phyloP scores from a whole-genome alignment of 495 filamentous ascomycete species.

The Bombardia bombarda region DNA sequence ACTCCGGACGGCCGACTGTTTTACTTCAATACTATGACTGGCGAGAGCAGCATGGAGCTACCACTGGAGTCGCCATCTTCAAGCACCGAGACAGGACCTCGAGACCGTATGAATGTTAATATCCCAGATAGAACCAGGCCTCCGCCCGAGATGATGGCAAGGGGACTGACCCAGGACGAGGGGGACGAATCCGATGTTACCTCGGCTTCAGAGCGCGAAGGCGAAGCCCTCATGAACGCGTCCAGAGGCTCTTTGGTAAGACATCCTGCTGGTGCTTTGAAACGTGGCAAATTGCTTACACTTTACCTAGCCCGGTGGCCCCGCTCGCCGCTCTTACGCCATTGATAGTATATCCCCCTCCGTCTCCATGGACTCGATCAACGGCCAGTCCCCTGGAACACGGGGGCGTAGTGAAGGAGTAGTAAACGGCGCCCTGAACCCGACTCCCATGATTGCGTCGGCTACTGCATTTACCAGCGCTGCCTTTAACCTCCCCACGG shows the following conservation, averaged over 20 bases:
- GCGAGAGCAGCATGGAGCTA: slow-evolving; percentile 85
- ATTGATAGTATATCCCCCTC: slow-evolving; percentile 76
- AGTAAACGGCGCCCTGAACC: slow-evolving; percentile 36
- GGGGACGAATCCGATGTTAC: slow-evolving; percentile 68
- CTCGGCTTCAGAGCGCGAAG: slow-evolving; percentile 82
- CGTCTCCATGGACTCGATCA: slow-evolving; percentile 86
- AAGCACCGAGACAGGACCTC: slow-evolving; percentile 72
- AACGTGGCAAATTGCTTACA: slow-evolving; percentile 10
- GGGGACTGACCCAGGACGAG: slow-evolving; percentile 75
- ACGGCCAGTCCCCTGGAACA: slow-evolving; percentile 44
- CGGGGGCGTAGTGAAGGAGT: slow-evolving; percentile 39
- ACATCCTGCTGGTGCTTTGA: too few species aligned
- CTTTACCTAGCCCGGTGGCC: slow-evolving; percentile 34
- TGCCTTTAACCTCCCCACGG: slow-evolving; percentile 44
- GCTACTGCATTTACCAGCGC: slow-evolving; percentile 60
- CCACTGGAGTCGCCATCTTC: slow-evolving; percentile 85
- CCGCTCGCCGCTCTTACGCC: slow-evolving; percentile 53
- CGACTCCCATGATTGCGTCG: slow-evolving; percentile 50
- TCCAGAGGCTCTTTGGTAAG: slow-evolving; percentile 46
- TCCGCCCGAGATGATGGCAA: slow-evolving; percentile 85
- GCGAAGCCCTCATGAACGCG: slow-evolving; percentile 42
- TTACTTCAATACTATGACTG: slow-evolving; percentile 96
- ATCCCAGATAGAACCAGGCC: slow-evolving; percentile 86
- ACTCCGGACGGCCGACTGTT: slow-evolving; percentile 90
- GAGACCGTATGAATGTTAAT: slow-evolving; percentile 78